These are phyloP conservation scores for Aspergillus panamensis DNA, from an alignment of 495 filamentous ascomycete genomes.

Conservation along the genomic window DNA sequence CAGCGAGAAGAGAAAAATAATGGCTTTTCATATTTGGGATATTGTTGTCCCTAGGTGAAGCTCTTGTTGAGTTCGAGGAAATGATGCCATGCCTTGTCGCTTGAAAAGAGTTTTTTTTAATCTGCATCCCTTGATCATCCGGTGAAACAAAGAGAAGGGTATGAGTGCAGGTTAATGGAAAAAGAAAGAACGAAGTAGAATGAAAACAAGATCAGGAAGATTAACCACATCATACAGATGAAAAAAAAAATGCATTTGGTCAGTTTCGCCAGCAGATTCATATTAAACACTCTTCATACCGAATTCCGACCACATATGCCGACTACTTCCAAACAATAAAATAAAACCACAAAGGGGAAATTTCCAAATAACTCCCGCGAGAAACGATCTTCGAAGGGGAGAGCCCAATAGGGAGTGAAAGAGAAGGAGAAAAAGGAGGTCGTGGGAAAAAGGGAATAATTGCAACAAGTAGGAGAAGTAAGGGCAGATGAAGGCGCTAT, in stretches of 20 bases:
- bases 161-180: neutral
- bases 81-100: neutral
- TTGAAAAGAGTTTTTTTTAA: neutral
- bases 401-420: neutral
- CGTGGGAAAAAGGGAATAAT: slow-evolving; percentile 20
- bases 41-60: too few relatives aligned
- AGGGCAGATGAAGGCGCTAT: slow-evolving; percentile 15
- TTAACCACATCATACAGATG: slow-evolving; percentile 6
- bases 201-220: slow-evolving; percentile 4
- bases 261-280: slow-evolving; percentile 16
- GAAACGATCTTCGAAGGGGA: slow-evolving; percentile 9
- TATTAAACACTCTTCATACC: slow-evolving; percentile 17
- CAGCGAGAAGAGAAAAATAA: neutral
- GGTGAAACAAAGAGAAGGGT: neutral
- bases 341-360: neutral
- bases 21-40: too few relatives aligned
- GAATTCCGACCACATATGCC: slow-evolving; percentile 9
- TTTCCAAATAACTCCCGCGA: slow-evolving; percentile 4
- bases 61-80: too few relatives aligned
- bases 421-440: slow-evolving; percentile 9
- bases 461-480: slow-evolving; percentile 14
- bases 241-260: slow-evolving; percentile 11
- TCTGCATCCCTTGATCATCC: slow-evolving; percentile 3
- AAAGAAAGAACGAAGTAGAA: neutral
- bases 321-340: slow-evolving; percentile 9